Percentiles rank a stretch among this genome's conserved stretches.
Conservation (phyloP, 2,329 filamentous ascomycete genomes). For the Chaetomiaceae sp. region DNA sequence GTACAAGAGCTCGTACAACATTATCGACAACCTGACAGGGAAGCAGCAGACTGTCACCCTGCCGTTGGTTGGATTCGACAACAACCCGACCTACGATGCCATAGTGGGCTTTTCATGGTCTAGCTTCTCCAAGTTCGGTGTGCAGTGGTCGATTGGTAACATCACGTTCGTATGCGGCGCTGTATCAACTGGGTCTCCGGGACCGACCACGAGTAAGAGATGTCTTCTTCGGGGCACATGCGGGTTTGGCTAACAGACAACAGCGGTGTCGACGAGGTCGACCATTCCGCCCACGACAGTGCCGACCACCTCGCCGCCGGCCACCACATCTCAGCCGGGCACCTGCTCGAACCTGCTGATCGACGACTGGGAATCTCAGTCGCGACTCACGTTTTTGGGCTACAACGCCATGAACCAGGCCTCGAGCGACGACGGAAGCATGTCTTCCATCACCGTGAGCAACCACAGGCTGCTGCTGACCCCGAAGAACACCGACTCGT, state of each 20-base stretch:
- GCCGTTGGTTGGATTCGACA: conserved; percentile 41
- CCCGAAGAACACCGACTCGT: conserved; percentile 42
- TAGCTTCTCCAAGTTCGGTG: conserved; percentile 18
- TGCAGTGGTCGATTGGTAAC: conserved; percentile 24
- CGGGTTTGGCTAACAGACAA: conserved; percentile 12
- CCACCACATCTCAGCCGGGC: conserved; percentile 13
- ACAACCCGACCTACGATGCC: conserved; percentile 45
- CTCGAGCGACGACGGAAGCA: conserved; percentile 51
- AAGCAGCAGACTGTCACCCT: conserved; percentile 44
- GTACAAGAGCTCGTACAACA: conserved; percentile 24
- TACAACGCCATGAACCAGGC: conserved; percentile 54
- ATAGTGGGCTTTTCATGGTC: conserved; percentile 24
- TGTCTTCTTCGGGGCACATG: too few relatives aligned
- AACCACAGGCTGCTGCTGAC: conserved; percentile 47
- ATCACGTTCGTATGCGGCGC: conserved; percentile 36
- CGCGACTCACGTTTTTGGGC: conserved; percentile 52
- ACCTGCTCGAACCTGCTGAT: conserved; percentile 31
- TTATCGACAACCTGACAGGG: conserved; percentile 39
- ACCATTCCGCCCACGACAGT: conserved; percentile 8
- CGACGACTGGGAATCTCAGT: conserved; percentile 58
- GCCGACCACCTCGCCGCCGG: conserved; percentile 14
- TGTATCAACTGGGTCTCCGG: neutral
- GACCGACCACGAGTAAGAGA: conserved; percentile 10
- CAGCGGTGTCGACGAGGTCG: conserved; percentile 9
- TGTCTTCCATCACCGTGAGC: conserved; percentile 48